These are phyloP conservation scores for Cytospora piceicola DNA, from an alignment of 2,329 filamentous ascomycete species.

Conservation along the genomic window DNA sequence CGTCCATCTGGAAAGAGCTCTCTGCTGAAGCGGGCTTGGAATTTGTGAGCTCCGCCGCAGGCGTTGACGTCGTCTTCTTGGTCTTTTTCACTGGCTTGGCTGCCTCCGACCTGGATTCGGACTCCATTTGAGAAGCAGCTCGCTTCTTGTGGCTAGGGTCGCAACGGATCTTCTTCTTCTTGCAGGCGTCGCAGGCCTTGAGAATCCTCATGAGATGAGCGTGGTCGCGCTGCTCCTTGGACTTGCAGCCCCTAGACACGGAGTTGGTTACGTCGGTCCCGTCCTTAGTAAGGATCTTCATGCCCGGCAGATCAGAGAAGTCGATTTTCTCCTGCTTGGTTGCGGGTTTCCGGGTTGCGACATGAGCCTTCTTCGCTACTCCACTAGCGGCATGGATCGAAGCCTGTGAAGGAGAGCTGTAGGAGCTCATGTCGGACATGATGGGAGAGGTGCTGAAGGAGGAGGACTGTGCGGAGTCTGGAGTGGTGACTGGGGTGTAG, in stretches of 20 bases:
- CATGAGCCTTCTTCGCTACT: constrained; percentile 33
- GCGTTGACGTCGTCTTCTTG: constrained; percentile 36
- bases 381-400: constrained; percentile 28
- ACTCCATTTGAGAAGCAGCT: constrained; percentile 41
- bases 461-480: constrained; percentile 52
- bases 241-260: constrained; percentile 65
- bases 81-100: constrained; percentile 49
- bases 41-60: constrained; percentile 5
- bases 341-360: constrained; percentile 38
- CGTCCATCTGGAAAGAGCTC: constrained; percentile 31
- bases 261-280: constrained; percentile 66
- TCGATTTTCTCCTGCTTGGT: constrained; percentile 40
- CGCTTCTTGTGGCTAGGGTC: constrained; percentile 63
- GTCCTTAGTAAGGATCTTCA: constrained; percentile 69
- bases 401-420: constrained; percentile 39
- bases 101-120: constrained; percentile 33
- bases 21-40: constrained; percentile 21
- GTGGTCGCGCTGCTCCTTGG: constrained; percentile 69
- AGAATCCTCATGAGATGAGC: constrained; percentile 69
- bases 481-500: constrained; percentile 42
- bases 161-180: constrained; percentile 66
- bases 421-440: constrained; percentile 51
- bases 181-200: constrained; percentile 68
- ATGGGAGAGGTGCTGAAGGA: constrained; percentile 55
- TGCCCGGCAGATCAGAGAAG: constrained; percentile 61